Base-by-base conservation (phyloP, 192 early-diverging fungal genomes). In the Kickxella alabastrina region DNA sequence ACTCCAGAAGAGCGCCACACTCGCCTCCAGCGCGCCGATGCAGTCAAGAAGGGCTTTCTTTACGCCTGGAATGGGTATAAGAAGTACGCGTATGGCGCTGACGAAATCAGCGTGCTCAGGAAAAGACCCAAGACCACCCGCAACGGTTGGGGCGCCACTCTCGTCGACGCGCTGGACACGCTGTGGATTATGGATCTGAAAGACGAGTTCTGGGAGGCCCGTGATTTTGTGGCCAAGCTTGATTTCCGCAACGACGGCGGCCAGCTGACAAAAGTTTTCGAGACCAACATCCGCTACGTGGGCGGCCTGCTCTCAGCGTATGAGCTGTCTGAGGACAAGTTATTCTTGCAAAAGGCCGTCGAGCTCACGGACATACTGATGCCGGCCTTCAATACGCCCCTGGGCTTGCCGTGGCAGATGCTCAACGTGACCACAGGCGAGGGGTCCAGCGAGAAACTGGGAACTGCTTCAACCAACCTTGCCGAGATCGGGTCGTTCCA, bases 111-210 rank as follows among this genome's bases (percentile, higher is more conserved):
- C n/a, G 58, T 66, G 22, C 32, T 77, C 13, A 59, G 43, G 2
- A 60, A 45, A 39, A 31, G 14, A 17, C 66, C 73, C 22, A 69
- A 65, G 54, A 76, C 73, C 2, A 77, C 74, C 42, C 65, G 74
- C 21, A 77, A 70, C 45, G 81, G 88, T 12, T 79, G 89, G 60
- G 95, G 95, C 2, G 80, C 89, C 26, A 93, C 91, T 23, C 84
- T 94, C 18, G 75, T 93, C 18, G 94, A 97, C 61, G 80, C 90
- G 4, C 69, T 94, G 19, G 92, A 95, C 49, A 95, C 92, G 1
- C 80, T 92, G 31, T 75, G 83, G 43, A 44, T 94, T 34, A 89
- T 95, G 87, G 86, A 79, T 10, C 78, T 91, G 22, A 73, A 77
- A 12, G 81, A 88, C 27, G 90, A 95, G 52, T 94, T 87, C 57